Base-by-base conservation (phyloP, 176 grass and related monocot species). In the Areca catechu region DNA sequence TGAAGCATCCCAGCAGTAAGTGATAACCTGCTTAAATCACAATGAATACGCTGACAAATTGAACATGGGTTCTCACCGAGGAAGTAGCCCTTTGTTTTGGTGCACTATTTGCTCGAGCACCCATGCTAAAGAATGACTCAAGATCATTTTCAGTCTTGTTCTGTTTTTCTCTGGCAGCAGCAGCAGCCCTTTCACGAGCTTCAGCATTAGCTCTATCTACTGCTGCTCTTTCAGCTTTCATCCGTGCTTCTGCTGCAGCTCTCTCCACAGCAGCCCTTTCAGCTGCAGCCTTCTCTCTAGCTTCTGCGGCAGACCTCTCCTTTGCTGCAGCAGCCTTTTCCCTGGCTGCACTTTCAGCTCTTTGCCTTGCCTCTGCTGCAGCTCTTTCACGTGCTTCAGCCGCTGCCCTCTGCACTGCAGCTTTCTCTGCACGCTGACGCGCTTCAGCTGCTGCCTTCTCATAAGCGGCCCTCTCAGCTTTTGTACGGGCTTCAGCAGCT, bases 111-210 rank as follows among this genome's bases (percentile, higher is more conserved):
- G 83, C 72, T 74, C 87, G 86, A 56, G 81, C 55, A 52, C 79
- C 76, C 83, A 77, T 80, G 49, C 89, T 75, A 49, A 97, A 97
- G 62, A 97, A 88, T 10, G 93, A 91, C n/a, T 97, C 93, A 28
- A 99, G 79, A 74, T 99, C 94, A 83, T 99, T 81, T 51, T 72
- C 70, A 3, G 83, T 60, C 77, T 77, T 83, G 48, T 49, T 84
- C 54, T 80, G 78, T 49, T 85, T 84, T 74, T 85, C 84, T 80
- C 78, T 75, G 59, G 79, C 83, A 25, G 76, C 84, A 24, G 79
- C 20, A 16, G 56, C 56, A 43, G 19, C 34, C 60, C 56, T 58
- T 25, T 25, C 23, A 15, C 56, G 56, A 58, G 56, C 56, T 27
- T 23, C 56, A 16, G 20, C 56, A 58, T 21, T 15, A 29, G 56